Conservation (phyloP, 2,329 filamentous ascomycete species). For the Aspergillus thermomutatus region DNA sequence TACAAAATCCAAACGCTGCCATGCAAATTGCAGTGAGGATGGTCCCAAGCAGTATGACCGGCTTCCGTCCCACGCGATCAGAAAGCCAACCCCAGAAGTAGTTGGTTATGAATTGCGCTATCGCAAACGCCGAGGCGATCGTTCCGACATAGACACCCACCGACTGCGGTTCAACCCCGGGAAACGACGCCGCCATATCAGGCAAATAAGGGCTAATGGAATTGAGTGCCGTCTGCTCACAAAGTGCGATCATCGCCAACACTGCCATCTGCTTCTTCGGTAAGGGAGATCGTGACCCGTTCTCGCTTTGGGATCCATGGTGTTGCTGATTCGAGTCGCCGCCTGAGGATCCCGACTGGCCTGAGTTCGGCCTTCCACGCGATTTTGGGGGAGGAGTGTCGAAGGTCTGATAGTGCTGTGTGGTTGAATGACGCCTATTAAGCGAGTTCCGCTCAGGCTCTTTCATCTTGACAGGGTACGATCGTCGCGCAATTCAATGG, state of each 20-base stretch:
- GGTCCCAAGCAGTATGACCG: slow-evolving; percentile 77
- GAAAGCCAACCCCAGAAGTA: slow-evolving; percentile 87
- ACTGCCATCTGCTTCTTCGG: slow-evolving; percentile 79
- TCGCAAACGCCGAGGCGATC: slow-evolving; percentile 84
- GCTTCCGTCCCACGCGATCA: slow-evolving; percentile 75
- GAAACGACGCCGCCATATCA: slow-evolving; percentile 83
- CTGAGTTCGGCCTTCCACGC: slow-evolving; percentile 43
- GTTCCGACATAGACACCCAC: slow-evolving; percentile 86
- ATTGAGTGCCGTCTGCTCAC: slow-evolving; percentile 94
- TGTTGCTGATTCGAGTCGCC: slow-evolving; percentile 25
- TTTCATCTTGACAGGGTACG: slow-evolving; percentile 21
- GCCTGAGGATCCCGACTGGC: slow-evolving; percentile 39
- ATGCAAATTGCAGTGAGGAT: slow-evolving; percentile 80
- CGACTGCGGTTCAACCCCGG: slow-evolving; percentile 67
- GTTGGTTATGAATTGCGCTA: slow-evolving; percentile 89
- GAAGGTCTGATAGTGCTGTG: slow-evolving; percentile 48
- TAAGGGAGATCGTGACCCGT: slow-evolving; percentile 60
- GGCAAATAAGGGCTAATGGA: slow-evolving; percentile 94
- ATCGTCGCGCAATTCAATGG: background rate
- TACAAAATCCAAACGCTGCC: slow-evolving; percentile 81
- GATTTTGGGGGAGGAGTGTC: slow-evolving; percentile 46
- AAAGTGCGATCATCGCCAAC: slow-evolving; percentile 81
- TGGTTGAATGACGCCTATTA: slow-evolving; percentile 41
- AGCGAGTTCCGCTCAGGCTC: slow-evolving; percentile 28
- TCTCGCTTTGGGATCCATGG: slow-evolving; percentile 21